phyloP scores from a whole-genome alignment of 139 green algal genomes.

The Asterochloris sp. region DNA sequence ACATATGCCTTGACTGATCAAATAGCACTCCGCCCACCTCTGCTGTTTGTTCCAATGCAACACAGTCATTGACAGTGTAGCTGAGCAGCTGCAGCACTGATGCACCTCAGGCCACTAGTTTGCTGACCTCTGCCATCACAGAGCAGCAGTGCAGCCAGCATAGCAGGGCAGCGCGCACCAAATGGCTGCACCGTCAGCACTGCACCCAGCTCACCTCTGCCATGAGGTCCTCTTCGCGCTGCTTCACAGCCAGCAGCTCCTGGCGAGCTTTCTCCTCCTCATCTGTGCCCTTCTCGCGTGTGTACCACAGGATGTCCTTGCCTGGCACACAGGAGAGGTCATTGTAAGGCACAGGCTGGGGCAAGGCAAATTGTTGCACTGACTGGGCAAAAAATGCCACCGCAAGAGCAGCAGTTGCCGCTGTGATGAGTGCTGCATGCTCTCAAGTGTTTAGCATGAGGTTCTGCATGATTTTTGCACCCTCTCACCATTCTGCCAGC shows the following conservation, averaged over 20 bases:
- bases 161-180: neutral
- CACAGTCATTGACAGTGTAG: too few species aligned
- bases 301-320: constrained; percentile 79
- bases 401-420: neutral
- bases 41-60: too few species aligned
- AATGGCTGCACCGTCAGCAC: neutral
- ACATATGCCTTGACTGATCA: too few species aligned
- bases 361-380: neutral
- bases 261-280: constrained; percentile 18
- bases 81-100: too few species aligned
- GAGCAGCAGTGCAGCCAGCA: neutral
- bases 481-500: constrained; percentile 17
- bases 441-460: too few species aligned
- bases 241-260: constrained; percentile 65
- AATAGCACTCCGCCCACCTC: too few species aligned
- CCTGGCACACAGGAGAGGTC: constrained; percentile 3
- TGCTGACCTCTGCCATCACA: neutral
- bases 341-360: too few species aligned
- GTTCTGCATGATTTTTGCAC: neutral
- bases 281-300: constrained; percentile 34
- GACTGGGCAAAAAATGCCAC: neutral
- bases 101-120: neutral
- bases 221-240: constrained; percentile 74
- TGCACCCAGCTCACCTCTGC: constrained; percentile 42
- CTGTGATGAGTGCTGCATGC: neutral